Evolutionary conservation across 192 early-diverging fungal species (phyloP), one percentile per base, ranked within the genome.

Genomic region (Backusella psychrophila): DNA sequence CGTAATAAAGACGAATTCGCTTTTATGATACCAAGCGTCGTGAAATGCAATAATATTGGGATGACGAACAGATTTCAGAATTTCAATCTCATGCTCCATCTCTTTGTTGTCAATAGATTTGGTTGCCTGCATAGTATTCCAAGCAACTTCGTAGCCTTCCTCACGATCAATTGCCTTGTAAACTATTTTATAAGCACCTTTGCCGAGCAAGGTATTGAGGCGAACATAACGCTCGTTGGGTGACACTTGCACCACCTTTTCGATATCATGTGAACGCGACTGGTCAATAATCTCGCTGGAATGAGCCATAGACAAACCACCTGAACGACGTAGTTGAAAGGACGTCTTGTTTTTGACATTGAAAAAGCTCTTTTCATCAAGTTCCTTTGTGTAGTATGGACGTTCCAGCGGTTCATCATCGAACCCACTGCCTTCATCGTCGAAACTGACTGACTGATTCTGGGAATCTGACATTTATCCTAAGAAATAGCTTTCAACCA

Each of bases 111-210:
- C 73, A 29, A 72, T 49, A 33, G 76, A 66, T 33, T 74, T 73
- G 21, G 74, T 75, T 39, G 76, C 73, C 82, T 93, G 92, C 81
- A 91, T 93, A 6, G 80, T 75, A 76, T 94, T 95, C 94, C 94
- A 96, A n/a, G 94, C 94, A 6, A 96, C 94, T 82, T 96, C 94
- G 17, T 94, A 87, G 23, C 94, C 94, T 78, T 94, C 92, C 74
- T 96, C 94, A 67, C 91, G 87, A 75, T 96, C 94, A 80, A 94
- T 90, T 56, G 92, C 93, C 73, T 91, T 92, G 79, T 87, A 96
- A 35, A 96, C 94, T 59, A 90, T 85, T 76, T 96, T 96, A 77
- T 94, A 94, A 8, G 94, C 94, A 8, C 94, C 94, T 76, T 90
- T 91, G 63, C 94, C 94, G 1, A 95, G 86, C 6, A 66, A 46